Evolutionary conservation across 2,329 filamentous ascomycete genomes (phyloP), one percentile per base, ranked within the genome.

Genomic region (Ilyonectria sp.): DNA sequence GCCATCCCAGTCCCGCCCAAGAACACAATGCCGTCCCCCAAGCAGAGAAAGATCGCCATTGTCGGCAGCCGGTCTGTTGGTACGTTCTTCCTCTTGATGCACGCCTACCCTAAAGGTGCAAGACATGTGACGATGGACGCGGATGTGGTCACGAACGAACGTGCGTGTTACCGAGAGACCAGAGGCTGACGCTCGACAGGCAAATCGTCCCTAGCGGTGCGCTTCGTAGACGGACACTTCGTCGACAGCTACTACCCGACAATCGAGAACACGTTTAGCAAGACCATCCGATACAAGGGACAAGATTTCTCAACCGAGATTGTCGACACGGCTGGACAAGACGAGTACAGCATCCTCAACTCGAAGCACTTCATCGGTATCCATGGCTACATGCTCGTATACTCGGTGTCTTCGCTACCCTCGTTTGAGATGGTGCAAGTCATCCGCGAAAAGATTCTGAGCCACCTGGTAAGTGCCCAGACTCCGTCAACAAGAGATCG

Each of bases 281-380:
- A 97, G 82, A 92, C 94, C 74, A 97, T 99, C 81, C 93, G 94
- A 76, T 92, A 93, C 82, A 97, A 96, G 82, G 92, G 93, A 57
- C 94, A 98, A 82, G 96, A 98, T 73, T 99, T 91, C 82, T 91
- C 93, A 58, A 97, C 95, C 13, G 96, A 99, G 84, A 98, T 99
- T 77, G 96, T 99, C 80, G 96, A 99, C 80, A 99, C 96, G 31
- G 96, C 96, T 60, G 96, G 96, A 68, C 95, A 97, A 92, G 96
- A 99, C 86, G 96, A 99, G 83, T 99, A 99, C 86, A 97, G 94
- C 79, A 98, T 98, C 72, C 87, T 99, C 69, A 98, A 98, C 83
- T 97, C 94, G 70, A 98, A 98, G 85, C 95, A 98, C 81, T 98
- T 98, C 78, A 98, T 99, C 80, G 96, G 96, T 70, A 98, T 98